Percentiles rank a stretch among this genome's conserved stretches.
phyloP scores from a whole-genome alignment of 2,329 filamentous ascomycete genomes.

The Neofusicoccum cordaticola region DNA sequence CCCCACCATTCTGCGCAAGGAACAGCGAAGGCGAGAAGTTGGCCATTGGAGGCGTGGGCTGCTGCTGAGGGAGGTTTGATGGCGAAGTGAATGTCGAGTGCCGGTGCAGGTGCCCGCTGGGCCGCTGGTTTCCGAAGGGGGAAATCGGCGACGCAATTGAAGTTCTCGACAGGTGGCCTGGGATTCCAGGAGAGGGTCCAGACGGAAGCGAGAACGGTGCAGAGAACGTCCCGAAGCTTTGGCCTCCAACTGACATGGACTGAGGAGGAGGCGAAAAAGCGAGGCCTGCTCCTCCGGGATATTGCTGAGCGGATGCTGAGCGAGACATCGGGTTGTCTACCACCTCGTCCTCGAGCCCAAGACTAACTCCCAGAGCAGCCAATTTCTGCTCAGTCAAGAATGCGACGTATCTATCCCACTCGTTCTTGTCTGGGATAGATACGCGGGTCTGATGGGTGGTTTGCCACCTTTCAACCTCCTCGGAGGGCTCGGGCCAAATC shows the following conservation, averaged over 20 bases:
- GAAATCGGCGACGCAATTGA: constrained; percentile 72
- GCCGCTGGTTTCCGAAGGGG: constrained; percentile 56
- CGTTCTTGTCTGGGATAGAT: constrained; percentile 66
- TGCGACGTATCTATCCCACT: constrained; percentile 77
- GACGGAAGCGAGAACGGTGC: constrained; percentile 53
- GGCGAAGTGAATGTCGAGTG: constrained; percentile 69
- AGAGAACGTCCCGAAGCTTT: constrained; percentile 46
- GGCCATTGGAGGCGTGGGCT: constrained; percentile 55
- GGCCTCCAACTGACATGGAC: constrained; percentile 73
- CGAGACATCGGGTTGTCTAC: constrained; percentile 63
- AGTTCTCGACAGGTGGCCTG: constrained; percentile 57
- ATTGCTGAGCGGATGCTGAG: constrained; percentile 66
- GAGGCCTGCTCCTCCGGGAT: constrained; percentile 57
- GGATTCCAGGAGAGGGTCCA: constrained; percentile 43
- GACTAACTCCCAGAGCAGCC: constrained; percentile 81
- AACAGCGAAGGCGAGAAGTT: constrained; percentile 42
- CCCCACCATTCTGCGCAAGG: constrained; percentile 35
- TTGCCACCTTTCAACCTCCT: constrained; percentile 40
- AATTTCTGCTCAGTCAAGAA: constrained; percentile 88
- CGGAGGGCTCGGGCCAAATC: constrained; percentile 58
- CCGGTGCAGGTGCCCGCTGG: constrained; percentile 60
- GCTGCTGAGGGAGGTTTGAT: constrained; percentile 64
- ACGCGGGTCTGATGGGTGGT: constrained; percentile 62
- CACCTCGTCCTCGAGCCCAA: constrained; percentile 73
- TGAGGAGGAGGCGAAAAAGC: constrained; percentile 83